Conservation (phyloP, 768 basidiomycete genomes). For the Russula abietina region DNA sequence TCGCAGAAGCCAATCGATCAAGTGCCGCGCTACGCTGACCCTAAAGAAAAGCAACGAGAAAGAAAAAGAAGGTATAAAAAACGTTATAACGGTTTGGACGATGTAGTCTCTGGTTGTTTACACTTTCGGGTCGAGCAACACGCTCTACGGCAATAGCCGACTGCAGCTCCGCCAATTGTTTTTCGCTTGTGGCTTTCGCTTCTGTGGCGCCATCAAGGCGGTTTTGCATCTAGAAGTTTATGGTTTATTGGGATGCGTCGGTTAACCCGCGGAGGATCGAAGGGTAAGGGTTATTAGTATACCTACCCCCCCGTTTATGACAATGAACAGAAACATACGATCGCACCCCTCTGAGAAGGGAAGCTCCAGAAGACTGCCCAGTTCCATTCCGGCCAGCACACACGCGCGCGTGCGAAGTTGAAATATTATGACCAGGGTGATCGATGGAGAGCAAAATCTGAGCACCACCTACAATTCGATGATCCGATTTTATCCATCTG, state of each 20-base stretch:
- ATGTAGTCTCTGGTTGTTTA: slow-evolving; percentile 30
- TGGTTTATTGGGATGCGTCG: no score
- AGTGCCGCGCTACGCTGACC: slow-evolving; percentile 50
- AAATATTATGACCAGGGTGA: neutral
- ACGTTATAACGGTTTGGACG: neutral
- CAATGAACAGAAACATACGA: slow-evolving; percentile 38
- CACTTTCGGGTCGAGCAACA: slow-evolving; percentile 51
- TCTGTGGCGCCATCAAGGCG: slow-evolving; percentile 49
- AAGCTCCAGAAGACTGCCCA: slow-evolving; percentile 89
- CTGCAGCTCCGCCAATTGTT: slow-evolving; percentile 47
- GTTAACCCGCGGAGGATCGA: neutral
- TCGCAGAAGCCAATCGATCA: slow-evolving; percentile 42
- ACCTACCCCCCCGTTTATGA: neutral
- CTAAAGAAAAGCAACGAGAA: slow-evolving; percentile 35
- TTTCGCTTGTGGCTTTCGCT: slow-evolving; percentile 36
- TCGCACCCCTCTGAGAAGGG: slow-evolving; percentile 78
- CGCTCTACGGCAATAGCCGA: slow-evolving; percentile 46
- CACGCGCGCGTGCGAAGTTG: neutral
- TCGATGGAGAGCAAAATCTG: neutral
- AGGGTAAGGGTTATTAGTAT: no score
- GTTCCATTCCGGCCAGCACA: no score
- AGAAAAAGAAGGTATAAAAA: neutral
- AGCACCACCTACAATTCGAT: slow-evolving; percentile 67
- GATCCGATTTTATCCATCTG: slow-evolving; percentile 90
- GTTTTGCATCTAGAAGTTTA: slow-evolving; percentile 45